A percentile compares a stretch with the other conserved stretches of the same genome.
Evolutionary conservation across 139 green algal species (phyloP).

Genomic region (Chlamydomonas applanata): DNA sequence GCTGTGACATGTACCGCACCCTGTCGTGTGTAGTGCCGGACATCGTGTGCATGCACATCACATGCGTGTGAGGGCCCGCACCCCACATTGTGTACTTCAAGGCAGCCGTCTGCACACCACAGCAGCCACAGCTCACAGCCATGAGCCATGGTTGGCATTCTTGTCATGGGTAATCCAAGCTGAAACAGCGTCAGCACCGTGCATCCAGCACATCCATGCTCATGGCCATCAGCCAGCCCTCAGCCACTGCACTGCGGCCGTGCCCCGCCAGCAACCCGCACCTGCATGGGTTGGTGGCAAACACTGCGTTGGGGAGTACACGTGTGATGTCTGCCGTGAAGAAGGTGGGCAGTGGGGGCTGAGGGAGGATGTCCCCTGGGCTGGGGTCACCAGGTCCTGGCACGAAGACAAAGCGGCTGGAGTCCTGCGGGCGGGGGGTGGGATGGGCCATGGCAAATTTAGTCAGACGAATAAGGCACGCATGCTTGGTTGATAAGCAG

Average conservation of each 20-base stretch:
- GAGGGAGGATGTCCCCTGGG: conserved; percentile 61
- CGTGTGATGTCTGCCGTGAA: conserved; percentile 54
- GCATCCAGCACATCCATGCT: not conserved
- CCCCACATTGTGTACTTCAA: too few species aligned
- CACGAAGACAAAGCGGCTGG: conserved; percentile 78
- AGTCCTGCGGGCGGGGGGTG: conserved; percentile 31
- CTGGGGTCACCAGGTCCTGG: conserved; percentile 80
- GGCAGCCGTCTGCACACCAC: too few species aligned
- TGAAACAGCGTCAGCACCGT: conserved; percentile 4
- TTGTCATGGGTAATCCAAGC: not conserved
- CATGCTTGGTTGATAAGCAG: too few species aligned
- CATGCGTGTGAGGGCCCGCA: too few species aligned
- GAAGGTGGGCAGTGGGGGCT: conserved; percentile 60
- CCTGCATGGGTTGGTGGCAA: conserved; percentile 81
- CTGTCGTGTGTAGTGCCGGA: conserved; percentile 6
- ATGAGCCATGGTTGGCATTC: too few species aligned
- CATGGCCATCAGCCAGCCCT: not conserved
- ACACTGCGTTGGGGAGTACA: conserved; percentile 57
- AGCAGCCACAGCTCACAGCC: too few species aligned
- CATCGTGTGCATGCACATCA: not conserved
- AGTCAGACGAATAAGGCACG: too few species aligned
- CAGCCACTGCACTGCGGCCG: not conserved
- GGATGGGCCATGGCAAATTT: too few species aligned
- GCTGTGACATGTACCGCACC: conserved; percentile 41
- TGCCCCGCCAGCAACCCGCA: not conserved